phyloP scores from a whole-genome alignment of 345 rosid species.

The Mallotus nudiflorus region DNA sequence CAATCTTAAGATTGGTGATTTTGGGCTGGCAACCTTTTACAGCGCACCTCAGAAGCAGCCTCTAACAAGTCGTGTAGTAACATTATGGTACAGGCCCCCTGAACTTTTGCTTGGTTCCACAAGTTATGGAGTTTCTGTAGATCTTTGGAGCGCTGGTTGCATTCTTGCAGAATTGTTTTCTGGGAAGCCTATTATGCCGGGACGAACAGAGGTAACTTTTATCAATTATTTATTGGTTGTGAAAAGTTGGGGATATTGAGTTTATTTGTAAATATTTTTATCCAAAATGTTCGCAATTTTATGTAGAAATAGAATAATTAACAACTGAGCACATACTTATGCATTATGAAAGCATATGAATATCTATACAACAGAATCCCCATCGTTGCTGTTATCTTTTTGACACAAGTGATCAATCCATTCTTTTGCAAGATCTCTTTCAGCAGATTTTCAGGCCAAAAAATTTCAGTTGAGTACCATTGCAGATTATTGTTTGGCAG shows the following conservation, averaged over 20 bases:
- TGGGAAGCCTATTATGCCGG: slow-evolving; percentile 75
- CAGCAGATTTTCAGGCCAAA: background rate
- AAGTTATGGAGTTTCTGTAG: slow-evolving; percentile 59
- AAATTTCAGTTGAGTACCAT: background rate
- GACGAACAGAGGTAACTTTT: slow-evolving; percentile 61
- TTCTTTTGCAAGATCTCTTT: background rate
- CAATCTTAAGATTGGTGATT: slow-evolving; percentile 67
- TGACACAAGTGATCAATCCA: background rate
- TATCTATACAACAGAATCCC: no score
- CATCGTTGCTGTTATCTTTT: background rate
- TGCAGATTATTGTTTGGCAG: no score
- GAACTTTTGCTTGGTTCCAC: slow-evolving; percentile 68
- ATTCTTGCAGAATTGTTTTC: slow-evolving; percentile 62
- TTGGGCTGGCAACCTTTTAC: slow-evolving; percentile 58
- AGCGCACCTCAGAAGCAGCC: slow-evolving; percentile 44
- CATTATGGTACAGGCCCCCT: slow-evolving; percentile 74
- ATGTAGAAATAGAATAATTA: no score
- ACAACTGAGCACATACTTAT: background rate
- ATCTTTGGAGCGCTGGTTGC: slow-evolving; percentile 71
- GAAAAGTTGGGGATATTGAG: background rate
- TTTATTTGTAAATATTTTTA: background rate
- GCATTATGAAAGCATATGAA: background rate
- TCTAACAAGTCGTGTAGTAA: slow-evolving; percentile 70
- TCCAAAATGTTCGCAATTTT: no score
- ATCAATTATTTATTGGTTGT: background rate